phyloP scores from a whole-genome alignment of 345 rosid genomes.

The Melaleuca quinquenervia region DNA sequence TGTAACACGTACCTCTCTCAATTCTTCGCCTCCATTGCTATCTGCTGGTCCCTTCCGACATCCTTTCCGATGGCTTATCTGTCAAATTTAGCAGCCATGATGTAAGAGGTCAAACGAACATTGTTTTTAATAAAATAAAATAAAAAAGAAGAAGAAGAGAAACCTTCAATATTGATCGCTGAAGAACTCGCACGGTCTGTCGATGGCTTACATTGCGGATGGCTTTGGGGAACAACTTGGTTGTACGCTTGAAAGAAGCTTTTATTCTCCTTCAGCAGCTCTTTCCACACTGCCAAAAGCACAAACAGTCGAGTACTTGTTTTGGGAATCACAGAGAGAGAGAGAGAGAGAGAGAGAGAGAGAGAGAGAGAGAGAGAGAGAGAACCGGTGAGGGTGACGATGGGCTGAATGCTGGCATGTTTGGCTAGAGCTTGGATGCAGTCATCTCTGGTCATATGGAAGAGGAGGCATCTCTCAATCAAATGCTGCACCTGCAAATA shows the following conservation, averaged over 20 bases:
- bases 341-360: neutral
- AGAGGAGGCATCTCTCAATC: slow-evolving; percentile 43
- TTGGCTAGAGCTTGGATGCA: slow-evolving; percentile 27
- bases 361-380: neutral
- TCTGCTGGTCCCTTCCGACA: neutral
- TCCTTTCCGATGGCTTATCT: neutral
- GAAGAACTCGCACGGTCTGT: neutral
- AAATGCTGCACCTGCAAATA: slow-evolving; percentile 32
- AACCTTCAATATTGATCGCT: neutral
- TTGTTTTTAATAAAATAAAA: neutral
- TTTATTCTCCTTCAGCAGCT: slow-evolving; percentile 32
- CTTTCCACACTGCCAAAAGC: slow-evolving; percentile 34
- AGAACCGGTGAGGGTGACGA: slow-evolving; percentile 28
- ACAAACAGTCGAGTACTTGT: neutral
- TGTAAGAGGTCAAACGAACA: neutral
- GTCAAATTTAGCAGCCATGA: neutral
- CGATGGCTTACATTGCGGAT: neutral
- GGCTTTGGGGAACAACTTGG: neutral
- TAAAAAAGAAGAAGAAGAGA: neutral
- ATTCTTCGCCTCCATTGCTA: neutral
- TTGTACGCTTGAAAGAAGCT: slow-evolving; percentile 31
- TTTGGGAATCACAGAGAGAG: neutral
- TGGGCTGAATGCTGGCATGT: slow-evolving; percentile 29
- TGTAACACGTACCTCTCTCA: neutral
- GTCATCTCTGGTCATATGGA: slow-evolving; percentile 36